Evolutionary conservation across 441 rosid species (phyloP), one percentile per base, ranked within the genome.

Genomic region (Aquilaria agallochum): DNA sequence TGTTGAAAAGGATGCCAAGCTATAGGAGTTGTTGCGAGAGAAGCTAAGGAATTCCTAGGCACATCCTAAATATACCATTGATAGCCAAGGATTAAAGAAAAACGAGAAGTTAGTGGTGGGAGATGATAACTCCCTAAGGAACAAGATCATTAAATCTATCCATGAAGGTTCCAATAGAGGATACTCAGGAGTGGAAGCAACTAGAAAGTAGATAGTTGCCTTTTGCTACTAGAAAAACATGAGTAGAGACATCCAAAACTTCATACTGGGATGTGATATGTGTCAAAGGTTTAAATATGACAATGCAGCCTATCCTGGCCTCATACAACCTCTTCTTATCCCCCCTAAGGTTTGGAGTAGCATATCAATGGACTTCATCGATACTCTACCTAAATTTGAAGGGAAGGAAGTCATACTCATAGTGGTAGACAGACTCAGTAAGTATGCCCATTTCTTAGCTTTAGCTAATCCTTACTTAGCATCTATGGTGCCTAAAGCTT

Each of bases 291-390:
- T 15, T 15, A 15, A 15, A 15, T 15, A 15, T 15, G 20, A 15
- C 2, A 14, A 8, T 5, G 11, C 40, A 4, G 40, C 64, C 2
- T 51, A 10, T 2, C 45, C 49, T 5, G 56, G 57, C 5, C 11
- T 65, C 4, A 11, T 58, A 6, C 69, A 65, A 9, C 69, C 69
- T 4, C 34, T 65, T 0, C 33, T 49, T 0, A 13, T 67, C 9
- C 65, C 65, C 9, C 5, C 3, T 12, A 5, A 5, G 3, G 40
- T 40, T 32, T 67, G 44, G 52, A 6, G 5, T 34, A 34, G 40
- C 40, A 47, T 47, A 2, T 47, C 50, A 3, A 47, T 47, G 11
- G 50, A 47, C 3, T 47, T 47, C 11, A 47, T 47, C 11, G 14
- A 10, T 5, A 1, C 11, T 9, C 8, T 47, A 9, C 13, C 50